phyloP scores from a whole-genome alignment of 2,329 filamentous ascomycete genomes.

The Clathrospora elynae region DNA sequence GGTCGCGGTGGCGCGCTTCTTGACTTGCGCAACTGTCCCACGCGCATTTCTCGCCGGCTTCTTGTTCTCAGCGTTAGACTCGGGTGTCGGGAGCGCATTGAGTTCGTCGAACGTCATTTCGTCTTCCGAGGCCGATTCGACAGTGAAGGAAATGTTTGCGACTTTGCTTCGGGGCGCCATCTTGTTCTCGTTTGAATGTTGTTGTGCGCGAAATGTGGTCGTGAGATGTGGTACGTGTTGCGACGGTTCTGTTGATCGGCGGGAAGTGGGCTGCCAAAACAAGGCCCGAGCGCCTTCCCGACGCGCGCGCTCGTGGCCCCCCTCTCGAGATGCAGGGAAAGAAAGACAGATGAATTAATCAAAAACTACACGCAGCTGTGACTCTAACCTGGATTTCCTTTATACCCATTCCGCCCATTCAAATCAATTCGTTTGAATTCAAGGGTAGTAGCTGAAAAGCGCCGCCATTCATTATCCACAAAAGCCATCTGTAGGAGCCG shows the following conservation, averaged over 20 bases:
- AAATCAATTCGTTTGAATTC: too few species aligned
- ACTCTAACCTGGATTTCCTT: too few species aligned
- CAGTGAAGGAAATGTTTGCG: constrained; percentile 46
- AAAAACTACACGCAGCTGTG: too few species aligned
- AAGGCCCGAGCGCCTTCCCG: constrained; percentile 10
- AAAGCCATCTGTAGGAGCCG: constrained; percentile 8
- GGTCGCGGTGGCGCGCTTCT: constrained; percentile 28
- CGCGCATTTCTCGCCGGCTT: constrained; percentile 43
- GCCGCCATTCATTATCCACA: constrained; percentile 8
- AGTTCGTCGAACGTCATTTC: constrained; percentile 46
- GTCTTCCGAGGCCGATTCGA: constrained; percentile 51
- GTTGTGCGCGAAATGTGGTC: background rate
- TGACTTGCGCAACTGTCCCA: constrained; percentile 36
- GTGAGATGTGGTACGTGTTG: constrained; percentile 4
- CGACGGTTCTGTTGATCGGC: constrained; percentile 8
- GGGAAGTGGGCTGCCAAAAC: constrained; percentile 14
- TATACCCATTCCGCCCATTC: too few species aligned
- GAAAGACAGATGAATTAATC: background rate
- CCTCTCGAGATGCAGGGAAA: background rate
- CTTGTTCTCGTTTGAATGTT: background rate
- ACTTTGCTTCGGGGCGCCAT: constrained; percentile 44
- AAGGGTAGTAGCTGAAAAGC: too few species aligned
- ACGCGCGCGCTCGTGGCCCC: background rate
- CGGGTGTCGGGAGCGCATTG: constrained; percentile 46
- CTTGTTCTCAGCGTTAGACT: constrained; percentile 50